These are phyloP conservation scores for Fraxinus platypoda DNA, from an alignment of 305 asterid genomes.

Conservation along the genomic window DNA sequence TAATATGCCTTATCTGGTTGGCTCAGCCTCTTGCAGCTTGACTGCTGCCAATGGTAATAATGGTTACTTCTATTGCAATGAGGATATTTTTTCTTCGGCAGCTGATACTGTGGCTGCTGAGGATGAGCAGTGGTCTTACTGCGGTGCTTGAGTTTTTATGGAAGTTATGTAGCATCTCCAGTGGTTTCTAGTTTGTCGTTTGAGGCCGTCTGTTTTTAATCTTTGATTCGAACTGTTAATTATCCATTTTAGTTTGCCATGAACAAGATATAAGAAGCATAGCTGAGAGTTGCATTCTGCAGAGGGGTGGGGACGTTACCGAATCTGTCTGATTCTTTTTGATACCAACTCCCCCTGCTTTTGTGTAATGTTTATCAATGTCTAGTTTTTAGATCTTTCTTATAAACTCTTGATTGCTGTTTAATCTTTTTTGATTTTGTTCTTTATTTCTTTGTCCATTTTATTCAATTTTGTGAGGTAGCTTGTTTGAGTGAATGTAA, in stretches of 20 bases:
- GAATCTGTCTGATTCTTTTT: conserved; percentile 27
- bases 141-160: conserved; percentile 54
- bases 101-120: conserved; percentile 54
- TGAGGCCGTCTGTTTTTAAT: conserved; percentile 35
- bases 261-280: conserved; percentile 39
- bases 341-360: conserved; percentile 25
- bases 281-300: conserved; percentile 29
- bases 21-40: conserved; percentile 48
- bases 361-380: conserved; percentile 26
- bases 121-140: conserved; percentile 85
- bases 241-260: conserved; percentile 27
- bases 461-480: background rate
- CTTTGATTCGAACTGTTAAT: background rate
- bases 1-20: conserved; percentile 80
- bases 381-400: conserved; percentile 17
- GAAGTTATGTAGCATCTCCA: conserved; percentile 16
- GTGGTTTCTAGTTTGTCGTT: conserved; percentile 28
- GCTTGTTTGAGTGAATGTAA: conserved; percentile 9
- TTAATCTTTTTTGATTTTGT: background rate
- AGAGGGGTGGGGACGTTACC: conserved; percentile 33
- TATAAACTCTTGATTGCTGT: background rate
- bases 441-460: background rate
- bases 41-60: conserved; percentile 43
- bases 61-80: conserved; percentile 53
- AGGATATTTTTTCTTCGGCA: conserved; percentile 48